These are phyloP conservation scores for Suillus bovinus DNA, from an alignment of 768 basidiomycete species.

Conservation along the genomic window DNA sequence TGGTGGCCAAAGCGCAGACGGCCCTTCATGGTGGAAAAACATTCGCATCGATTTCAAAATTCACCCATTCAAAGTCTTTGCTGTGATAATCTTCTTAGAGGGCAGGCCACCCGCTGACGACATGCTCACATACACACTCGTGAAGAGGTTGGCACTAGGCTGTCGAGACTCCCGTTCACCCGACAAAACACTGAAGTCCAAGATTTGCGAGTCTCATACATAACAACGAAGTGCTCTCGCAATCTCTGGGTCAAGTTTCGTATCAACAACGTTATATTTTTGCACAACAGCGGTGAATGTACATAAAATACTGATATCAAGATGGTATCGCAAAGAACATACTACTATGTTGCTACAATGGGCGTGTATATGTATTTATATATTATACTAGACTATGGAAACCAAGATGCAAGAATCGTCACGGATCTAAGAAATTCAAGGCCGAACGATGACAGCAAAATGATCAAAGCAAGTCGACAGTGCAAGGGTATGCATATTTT, in stretches of 20 bases:
- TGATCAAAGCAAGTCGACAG: constrained; percentile 3
- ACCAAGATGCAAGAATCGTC: background rate
- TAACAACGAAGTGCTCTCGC: background rate
- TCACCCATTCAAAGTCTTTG: no score
- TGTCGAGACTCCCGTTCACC: no score
- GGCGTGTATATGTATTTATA: background rate
- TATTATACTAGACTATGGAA: constrained; percentile 5
- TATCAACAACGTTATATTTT: background rate
- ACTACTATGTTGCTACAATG: background rate
- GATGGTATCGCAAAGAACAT: background rate
- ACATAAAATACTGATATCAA: background rate
- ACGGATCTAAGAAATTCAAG: background rate
- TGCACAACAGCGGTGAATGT: background rate
- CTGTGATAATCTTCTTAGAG: no score
- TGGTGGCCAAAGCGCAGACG: no score
- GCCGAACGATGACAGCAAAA: background rate
- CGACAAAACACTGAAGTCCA: background rate
- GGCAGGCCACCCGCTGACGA: no score
- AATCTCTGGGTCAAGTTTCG: background rate
- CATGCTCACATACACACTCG: no score
- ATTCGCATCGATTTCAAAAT: no score
- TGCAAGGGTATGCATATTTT: constrained; percentile 1
- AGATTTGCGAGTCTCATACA: background rate
- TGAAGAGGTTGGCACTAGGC: no score
- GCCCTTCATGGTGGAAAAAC: no score